These are phyloP conservation scores for Pyrenophora graminea DNA, from an alignment of 2,329 filamentous ascomycete genomes.

Conservation along the genomic window DNA sequence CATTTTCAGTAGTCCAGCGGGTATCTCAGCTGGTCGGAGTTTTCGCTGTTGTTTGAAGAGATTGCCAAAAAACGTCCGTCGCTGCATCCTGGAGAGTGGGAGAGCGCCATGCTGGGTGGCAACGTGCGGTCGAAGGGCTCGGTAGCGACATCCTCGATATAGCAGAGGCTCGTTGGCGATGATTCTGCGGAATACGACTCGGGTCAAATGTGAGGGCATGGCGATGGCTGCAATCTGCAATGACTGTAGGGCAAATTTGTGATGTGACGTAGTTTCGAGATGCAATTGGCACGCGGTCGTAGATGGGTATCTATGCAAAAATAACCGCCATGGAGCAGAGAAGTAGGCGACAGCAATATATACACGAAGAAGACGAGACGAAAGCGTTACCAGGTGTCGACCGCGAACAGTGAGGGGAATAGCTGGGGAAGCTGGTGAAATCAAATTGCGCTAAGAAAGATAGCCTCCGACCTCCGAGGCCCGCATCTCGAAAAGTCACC, in stretches of 20 bases:
- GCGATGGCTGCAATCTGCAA: conserved; percentile 21
- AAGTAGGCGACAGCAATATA: conserved; percentile 9
- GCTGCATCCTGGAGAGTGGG: conserved; percentile 39
- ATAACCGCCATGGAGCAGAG: conserved; percentile 19
- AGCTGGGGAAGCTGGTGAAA: conserved; percentile 19
- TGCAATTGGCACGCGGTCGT: conserved; percentile 15
- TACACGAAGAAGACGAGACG: conserved; percentile 21
- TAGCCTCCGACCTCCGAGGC: conserved; percentile 19
- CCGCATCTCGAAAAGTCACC: conserved; percentile 20
- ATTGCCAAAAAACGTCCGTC: conserved; percentile 65
- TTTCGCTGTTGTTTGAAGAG: conserved; percentile 65
- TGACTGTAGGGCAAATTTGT: conserved; percentile 5
- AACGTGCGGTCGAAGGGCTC: conserved; percentile 31
- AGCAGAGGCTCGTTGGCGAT: conserved; percentile 56
- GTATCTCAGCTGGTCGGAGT: conserved; percentile 65
- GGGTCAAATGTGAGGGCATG: conserved; percentile 66
- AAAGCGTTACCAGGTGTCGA: conserved; percentile 14
- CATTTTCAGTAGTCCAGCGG: conserved; percentile 73
- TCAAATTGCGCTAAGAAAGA: conserved; percentile 23
- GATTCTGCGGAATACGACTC: conserved; percentile 62
- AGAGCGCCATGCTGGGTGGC: conserved; percentile 27
- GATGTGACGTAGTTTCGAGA: conserved; percentile 6
- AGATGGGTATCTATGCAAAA: conserved; percentile 1
- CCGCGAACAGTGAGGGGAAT: conserved; percentile 4
- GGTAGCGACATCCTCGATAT: conserved; percentile 52